Percentiles rank a stretch among this genome's conserved stretches.
Conservation (phyloP, 225 moss, liverwort and hornwort genomes). For the Anthoceros angustus region DNA sequence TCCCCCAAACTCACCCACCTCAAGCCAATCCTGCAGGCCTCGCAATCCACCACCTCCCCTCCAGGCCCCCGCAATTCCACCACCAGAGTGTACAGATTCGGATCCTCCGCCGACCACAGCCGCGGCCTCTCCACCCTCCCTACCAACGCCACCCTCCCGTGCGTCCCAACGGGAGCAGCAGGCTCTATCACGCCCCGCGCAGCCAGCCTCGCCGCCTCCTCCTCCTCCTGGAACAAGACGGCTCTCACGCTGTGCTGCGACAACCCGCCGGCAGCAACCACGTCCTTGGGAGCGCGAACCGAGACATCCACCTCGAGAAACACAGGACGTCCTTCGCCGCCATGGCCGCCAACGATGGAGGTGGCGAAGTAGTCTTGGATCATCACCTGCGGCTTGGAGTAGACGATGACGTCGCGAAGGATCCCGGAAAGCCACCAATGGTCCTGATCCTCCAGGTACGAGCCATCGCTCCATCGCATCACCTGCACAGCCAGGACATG, state of each 20-base stretch:
- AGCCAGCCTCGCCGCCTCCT: constrained; percentile 37
- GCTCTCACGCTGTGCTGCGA: constrained; percentile 40
- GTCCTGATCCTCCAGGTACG: constrained; percentile 99
- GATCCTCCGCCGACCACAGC: constrained; percentile 97
- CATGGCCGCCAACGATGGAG: constrained; percentile 36
- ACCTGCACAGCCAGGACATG: constrained; percentile 84
- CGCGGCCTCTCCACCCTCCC: constrained; percentile 39
- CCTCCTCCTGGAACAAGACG: constrained; percentile 33
- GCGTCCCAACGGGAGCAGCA: constrained; percentile 54
- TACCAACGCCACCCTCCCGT: constrained; percentile 37
- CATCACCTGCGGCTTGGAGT: constrained; percentile 79
- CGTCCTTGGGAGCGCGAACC: constrained; percentile 71
- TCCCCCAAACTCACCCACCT: constrained; percentile 46
- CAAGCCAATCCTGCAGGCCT: constrained; percentile 75
- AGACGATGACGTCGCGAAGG: constrained; percentile 64
- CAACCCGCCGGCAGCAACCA: constrained; percentile 35
- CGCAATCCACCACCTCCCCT: constrained; percentile 64
- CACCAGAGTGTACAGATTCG: constrained; percentile 73
- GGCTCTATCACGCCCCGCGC: constrained; percentile 22
- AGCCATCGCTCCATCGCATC: constrained; percentile 98
- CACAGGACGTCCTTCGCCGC: constrained; percentile 10
- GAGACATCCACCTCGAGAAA: constrained; percentile 53
- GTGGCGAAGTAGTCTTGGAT: constrained; percentile 75
- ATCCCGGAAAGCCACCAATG: constrained; percentile 99
- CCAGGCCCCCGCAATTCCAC: constrained; percentile 48